A percentile compares a stretch with the other conserved stretches of the same genome.
Evolutionary conservation across 768 basidiomycete genomes (phyloP).

Genomic region (Boletus fagicola): DNA sequence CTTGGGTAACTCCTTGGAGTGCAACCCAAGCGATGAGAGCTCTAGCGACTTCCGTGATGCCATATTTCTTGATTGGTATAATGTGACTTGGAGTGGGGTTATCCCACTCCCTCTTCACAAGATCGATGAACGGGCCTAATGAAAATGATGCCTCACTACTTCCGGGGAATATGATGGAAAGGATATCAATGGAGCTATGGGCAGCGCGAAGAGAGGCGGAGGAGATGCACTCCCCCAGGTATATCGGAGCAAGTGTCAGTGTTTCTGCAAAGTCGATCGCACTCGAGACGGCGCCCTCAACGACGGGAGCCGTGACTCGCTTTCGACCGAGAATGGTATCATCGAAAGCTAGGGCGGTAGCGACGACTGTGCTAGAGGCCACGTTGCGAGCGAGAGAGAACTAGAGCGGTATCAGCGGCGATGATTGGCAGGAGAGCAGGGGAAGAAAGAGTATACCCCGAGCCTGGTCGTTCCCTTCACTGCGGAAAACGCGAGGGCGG

Average conservation of each 20-base stretch:
- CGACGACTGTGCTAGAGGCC: conserved; percentile 53
- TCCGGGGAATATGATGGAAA: conserved; percentile 69
- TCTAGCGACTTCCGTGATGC: conserved; percentile 61
- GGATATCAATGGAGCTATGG: conserved; percentile 70
- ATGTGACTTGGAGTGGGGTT: conserved; percentile 49
- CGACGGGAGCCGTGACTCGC: conserved; percentile 53
- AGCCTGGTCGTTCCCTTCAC: conserved; percentile 67
- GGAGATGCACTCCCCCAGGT: conserved; percentile 73
- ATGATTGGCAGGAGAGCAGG: conserved; percentile 3
- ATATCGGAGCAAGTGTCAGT: conserved; percentile 70
- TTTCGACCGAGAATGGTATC: conserved; percentile 63
- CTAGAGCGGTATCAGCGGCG: conserved; percentile 36
- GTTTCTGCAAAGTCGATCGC: conserved; percentile 67
- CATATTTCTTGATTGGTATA: conserved; percentile 58
- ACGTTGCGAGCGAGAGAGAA: conserved; percentile 67
- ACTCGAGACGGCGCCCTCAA: conserved; percentile 57
- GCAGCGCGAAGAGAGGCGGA: conserved; percentile 73
- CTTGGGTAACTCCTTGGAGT: conserved; percentile 76
- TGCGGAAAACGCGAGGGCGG: conserved; percentile 63
- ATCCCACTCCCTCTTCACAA: conserved; percentile 78
- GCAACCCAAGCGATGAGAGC: conserved; percentile 80
- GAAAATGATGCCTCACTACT: conserved; percentile 81
- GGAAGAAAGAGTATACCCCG: conserved; percentile 51
- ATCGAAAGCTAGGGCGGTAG: conserved; percentile 62
- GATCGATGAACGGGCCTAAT: conserved; percentile 71